These are phyloP conservation scores for Striga asiatica DNA, from an alignment of 257 asterid genomes.

Conservation along the genomic window DNA sequence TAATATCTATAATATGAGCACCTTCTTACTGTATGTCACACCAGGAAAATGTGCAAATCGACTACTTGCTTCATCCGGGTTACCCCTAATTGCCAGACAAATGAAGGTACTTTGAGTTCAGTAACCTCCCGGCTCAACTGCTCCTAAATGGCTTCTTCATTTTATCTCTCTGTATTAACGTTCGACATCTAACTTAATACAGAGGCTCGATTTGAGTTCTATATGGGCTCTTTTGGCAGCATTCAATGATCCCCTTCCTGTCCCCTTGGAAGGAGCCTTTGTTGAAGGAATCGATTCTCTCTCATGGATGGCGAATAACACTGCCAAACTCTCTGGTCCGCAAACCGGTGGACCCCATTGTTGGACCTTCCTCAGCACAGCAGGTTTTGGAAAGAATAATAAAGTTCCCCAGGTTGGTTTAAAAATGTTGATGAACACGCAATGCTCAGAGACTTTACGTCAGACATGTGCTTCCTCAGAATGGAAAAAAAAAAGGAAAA, in stretches of 20 bases:
- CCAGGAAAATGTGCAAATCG: conserved; percentile 98
- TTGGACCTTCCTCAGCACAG: conserved; percentile 91
- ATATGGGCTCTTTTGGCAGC: conserved; percentile 97
- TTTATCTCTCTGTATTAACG: conserved; percentile 9
- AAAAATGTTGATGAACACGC: background rate
- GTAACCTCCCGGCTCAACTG: no score
- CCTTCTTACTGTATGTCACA: conserved; percentile 10
- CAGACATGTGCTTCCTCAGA: no score
- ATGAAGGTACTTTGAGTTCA: conserved; percentile 68
- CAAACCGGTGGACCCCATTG: conserved; percentile 51
- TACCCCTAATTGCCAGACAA: conserved; percentile 89
- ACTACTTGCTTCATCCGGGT: conserved; percentile 80
- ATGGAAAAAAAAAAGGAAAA: no score
- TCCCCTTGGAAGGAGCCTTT: conserved; percentile 84
- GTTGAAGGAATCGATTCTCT: conserved; percentile 75
- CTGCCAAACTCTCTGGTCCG: conserved; percentile 50
- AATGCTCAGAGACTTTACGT: no score
- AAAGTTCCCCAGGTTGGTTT: conserved; percentile 90
- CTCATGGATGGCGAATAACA: conserved; percentile 91
- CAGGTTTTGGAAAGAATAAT: conserved; percentile 59
- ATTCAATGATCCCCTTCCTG: conserved; percentile 75
- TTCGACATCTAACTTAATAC: conserved; percentile 16
- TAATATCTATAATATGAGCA: no score
- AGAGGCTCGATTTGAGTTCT: conserved; percentile 82
- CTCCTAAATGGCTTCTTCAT: background rate